Evolutionary conservation across 805 yeast genomes (phyloP).

Genomic region (Saccharomyces jurei): DNA sequence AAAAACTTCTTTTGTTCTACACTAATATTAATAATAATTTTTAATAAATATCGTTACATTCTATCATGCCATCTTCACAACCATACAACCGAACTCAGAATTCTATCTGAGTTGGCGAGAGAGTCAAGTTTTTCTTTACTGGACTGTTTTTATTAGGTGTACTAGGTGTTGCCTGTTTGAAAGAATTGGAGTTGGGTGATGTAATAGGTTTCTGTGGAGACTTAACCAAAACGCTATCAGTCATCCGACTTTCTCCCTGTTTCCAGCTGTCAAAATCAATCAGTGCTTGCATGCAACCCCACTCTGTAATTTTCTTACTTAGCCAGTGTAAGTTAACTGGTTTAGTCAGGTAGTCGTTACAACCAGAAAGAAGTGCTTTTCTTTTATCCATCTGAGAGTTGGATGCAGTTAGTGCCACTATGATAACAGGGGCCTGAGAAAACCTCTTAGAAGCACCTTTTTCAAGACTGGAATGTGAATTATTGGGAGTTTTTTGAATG

Average conservation of each 20-base stretch:
- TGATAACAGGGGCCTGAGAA: conserved; percentile 77
- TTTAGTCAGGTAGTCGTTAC: conserved; percentile 91
- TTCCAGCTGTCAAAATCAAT: conserved; percentile 94
- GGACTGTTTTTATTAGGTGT: background rate
- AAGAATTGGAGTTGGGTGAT: background rate
- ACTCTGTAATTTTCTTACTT: conserved; percentile 85
- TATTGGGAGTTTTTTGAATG: conserved; percentile 8
- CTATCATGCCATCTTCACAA: background rate
- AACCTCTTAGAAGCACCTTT: background rate
- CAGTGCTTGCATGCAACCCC: conserved; percentile 99
- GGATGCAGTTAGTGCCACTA: conserved; percentile 93
- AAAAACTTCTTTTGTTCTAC: background rate
- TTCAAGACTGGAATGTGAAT: background rate
- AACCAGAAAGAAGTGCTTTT: conserved; percentile 92
- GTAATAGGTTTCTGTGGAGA: conserved; percentile 8
- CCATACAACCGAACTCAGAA: background rate
- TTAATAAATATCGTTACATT: background rate
- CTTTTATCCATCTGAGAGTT: conserved; percentile 77
- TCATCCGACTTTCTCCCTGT: conserved; percentile 37
- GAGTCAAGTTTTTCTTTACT: background rate
- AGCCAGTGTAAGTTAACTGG: conserved; percentile 95
- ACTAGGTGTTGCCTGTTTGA: background rate
- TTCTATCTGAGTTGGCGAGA: background rate
- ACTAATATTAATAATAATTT: background rate
- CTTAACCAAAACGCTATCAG: conserved; percentile 24